Conservation (phyloP, 1,284 basidiomycete species). For the Papiliotrema nemorosa region DNA sequence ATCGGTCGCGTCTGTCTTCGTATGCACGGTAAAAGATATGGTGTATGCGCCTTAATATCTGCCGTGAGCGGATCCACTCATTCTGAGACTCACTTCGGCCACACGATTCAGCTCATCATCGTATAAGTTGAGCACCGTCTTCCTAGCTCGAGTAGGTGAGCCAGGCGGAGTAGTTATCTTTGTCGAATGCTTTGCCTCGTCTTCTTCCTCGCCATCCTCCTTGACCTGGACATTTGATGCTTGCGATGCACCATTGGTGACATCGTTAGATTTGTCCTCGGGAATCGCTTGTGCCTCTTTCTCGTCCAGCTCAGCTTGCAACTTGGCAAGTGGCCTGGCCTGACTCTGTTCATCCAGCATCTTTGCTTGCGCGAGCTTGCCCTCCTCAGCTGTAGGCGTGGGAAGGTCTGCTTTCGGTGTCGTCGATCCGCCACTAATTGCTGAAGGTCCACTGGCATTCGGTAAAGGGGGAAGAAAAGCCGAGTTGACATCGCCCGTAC, state of each 20-base stretch:
- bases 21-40: constrained; percentile 62
- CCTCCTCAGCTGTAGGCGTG: constrained; percentile 18
- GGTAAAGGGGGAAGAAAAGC: constrained; percentile 61
- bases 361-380: constrained; percentile 52
- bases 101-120: constrained; percentile 81
- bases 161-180: constrained; percentile 11
- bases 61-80: constrained; percentile 7
- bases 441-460: constrained; percentile 10
- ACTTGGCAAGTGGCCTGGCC: constrained; percentile 69
- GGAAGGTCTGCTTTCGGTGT: not conserved
- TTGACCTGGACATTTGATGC: not conserved
- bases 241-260: no score
- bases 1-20: constrained; percentile 37
- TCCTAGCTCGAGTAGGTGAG: constrained; percentile 19
- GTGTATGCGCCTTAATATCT: constrained; percentile 78
- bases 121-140: constrained; percentile 73
- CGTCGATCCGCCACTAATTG: constrained; percentile 1
- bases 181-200: not conserved
- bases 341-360: constrained; percentile 79
- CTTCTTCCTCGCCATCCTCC: not conserved
- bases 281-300: not conserved
- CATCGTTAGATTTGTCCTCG: no score
- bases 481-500: constrained; percentile 98
- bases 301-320: constrained; percentile 8
- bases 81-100: constrained; percentile 56